A percentile compares a stretch with the other conserved stretches of the same genome.
Conservation (phyloP, 2,329 filamentous ascomycete species). For the Magnaporthiopsis rhizophila region DNA sequence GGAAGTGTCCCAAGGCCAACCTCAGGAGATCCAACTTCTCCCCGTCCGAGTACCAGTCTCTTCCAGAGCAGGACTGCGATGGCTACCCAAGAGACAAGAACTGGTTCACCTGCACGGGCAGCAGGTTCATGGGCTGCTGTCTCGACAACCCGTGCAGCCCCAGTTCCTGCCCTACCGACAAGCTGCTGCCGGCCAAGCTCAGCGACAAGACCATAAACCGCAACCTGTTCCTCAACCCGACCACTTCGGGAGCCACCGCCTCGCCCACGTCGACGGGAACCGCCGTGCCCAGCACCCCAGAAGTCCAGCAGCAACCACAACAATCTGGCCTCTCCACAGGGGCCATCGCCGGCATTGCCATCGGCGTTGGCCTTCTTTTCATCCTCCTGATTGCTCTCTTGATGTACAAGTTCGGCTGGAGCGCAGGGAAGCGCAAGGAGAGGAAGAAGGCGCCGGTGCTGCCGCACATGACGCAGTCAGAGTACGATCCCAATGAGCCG, state of each 20-base stretch:
- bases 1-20: constrained; percentile 23
- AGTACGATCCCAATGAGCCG: neutral
- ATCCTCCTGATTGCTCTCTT: constrained; percentile 14
- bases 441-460: neutral
- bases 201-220: neutral
- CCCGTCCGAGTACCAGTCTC: constrained; percentile 20
- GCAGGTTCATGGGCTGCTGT: constrained; percentile 29
- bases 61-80: constrained; percentile 25
- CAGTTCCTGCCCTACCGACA: constrained; percentile 18
- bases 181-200: constrained; percentile 20
- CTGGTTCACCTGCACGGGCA: constrained; percentile 27
- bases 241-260: neutral
- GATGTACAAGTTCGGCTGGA: constrained; percentile 17
- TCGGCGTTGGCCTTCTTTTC: constrained; percentile 15
- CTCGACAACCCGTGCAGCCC: constrained; percentile 24
- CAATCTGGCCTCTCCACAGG: constrained; percentile 13
- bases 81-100: constrained; percentile 12
- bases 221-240: neutral
- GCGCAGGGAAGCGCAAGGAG: constrained; percentile 1
- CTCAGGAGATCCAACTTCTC: constrained; percentile 25
- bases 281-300: neutral
- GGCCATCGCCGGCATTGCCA: constrained; percentile 15
- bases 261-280: neutral
- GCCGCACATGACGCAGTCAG: neutral
- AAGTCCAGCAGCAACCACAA: constrained; percentile 4